Evolutionary conservation across 208 protist species (phyloP), one percentile per base, ranked within the genome.

Genomic region (Lotmaria passim): DNA sequence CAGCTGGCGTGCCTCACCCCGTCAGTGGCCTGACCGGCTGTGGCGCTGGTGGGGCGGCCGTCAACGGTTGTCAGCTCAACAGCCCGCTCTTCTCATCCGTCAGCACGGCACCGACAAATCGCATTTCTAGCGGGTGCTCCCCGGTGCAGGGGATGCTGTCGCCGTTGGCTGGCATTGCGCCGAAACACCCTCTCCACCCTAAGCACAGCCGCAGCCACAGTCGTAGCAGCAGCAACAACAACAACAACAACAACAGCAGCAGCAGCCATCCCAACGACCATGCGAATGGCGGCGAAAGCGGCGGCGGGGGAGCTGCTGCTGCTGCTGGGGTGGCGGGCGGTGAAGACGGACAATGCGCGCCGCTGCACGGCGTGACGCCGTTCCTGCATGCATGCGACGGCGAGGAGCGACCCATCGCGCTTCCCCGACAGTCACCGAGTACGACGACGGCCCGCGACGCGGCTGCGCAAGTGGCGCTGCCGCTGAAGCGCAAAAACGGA

Each of bases 81-180:
- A 62, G 28, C 55, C 52, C 75, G 0, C 69, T 65, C 43, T 31
- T 47, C 26, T 72, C 60, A 10, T 69, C 70, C 4, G 44, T 56
- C 44, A 65, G 59, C 44, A 75, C 41, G 15, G 41, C 70, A 7
- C 53, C 52, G 26, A 75, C 70, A 0, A n/a, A 69, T 10, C 53
- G 43, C 41, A 26, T 75, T 24, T 75, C 70, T 0, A 15, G 26
- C 3, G 30, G 34, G 6, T 15, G 28, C 44, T 57, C 70, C 2
- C 61, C 53, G 36, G 46, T 50, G 19, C 44, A 53, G 19, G 28
- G n/a, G 19, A 43, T 34, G 44, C 61, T 46, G 47, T 5, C 61
- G 47, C 31, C 26, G 46, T 7, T 30, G 17, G 14, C 39, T 12
- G 11, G 7, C 23, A n/a, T n/a, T n/a, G n/a, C n/a, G n/a, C n/a